Conservation (phyloP, 1,284 basidiomycete genomes). For the Xerocomus minutiporus region DNA sequence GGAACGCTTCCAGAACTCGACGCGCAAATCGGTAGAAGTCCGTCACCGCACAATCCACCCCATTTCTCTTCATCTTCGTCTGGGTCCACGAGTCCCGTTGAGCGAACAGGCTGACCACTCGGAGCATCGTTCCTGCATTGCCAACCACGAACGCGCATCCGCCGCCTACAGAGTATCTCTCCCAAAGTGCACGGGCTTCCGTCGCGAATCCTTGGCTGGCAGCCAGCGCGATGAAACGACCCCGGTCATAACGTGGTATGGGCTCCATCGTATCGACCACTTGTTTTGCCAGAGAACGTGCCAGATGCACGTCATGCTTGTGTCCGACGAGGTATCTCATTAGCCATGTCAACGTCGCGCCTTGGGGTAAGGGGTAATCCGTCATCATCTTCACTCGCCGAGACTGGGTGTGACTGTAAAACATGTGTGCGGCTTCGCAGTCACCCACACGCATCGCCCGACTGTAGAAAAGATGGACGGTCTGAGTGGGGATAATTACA, state of each 20-base stretch:
- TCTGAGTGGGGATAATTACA: conserved; percentile 36
- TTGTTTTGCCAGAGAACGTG: conserved; percentile 45
- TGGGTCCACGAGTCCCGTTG: conserved; percentile 31
- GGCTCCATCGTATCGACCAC: conserved; percentile 38
- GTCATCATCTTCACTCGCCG: conserved; percentile 27
- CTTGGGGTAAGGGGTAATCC: conserved; percentile 48
- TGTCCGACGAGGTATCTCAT: conserved; percentile 40
- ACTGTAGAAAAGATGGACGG: conserved; percentile 45
- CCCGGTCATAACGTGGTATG: conserved; percentile 42
- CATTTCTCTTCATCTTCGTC: conserved; percentile 1
- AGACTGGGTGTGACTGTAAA: conserved; percentile 43
- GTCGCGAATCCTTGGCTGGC: conserved; percentile 46
- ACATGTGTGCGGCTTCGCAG: conserved; percentile 32
- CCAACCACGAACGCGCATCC: conserved; percentile 43
- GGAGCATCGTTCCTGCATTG: conserved; percentile 46
- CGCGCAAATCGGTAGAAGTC: conserved; percentile 38
- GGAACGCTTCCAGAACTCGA: conserved; percentile 45
- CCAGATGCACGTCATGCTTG: conserved; percentile 38
- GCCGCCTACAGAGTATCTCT: conserved; percentile 43
- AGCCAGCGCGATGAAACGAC: conserved; percentile 42
- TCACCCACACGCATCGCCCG: conserved; percentile 31
- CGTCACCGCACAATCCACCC: not conserved
- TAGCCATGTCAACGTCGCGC: conserved; percentile 45
- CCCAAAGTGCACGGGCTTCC: conserved; percentile 52
- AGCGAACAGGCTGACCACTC: conserved; percentile 52